phyloP scores from a whole-genome alignment of 2,329 filamentous ascomycete genomes.

The Fusarium fujikuroi region DNA sequence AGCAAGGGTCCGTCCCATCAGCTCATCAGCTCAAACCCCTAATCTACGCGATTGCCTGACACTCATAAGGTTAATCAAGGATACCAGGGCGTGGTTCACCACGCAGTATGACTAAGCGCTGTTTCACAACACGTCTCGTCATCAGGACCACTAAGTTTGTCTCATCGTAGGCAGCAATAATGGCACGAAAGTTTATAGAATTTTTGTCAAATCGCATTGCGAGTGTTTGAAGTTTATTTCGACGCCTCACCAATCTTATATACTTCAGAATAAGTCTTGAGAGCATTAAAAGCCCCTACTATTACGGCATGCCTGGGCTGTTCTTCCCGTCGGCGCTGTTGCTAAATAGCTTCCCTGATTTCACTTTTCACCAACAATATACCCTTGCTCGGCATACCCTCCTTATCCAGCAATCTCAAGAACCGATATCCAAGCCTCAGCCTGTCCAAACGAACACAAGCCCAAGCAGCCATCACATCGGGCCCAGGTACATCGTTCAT shows the following conservation, averaged over 20 bases:
- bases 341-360: background rate
- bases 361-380: conserved; percentile 1
- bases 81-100: background rate
- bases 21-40: background rate
- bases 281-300: fast-evolving
- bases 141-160: background rate
- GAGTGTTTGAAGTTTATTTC: background rate
- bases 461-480: conserved; percentile 11
- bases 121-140: background rate
- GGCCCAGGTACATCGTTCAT: conserved; percentile 16
- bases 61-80: background rate
- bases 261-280: too few species aligned
- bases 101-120: too few species aligned
- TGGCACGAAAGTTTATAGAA: background rate
- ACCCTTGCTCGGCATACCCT: conserved; percentile 8
- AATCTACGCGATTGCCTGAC: background rate
- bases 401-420: background rate
- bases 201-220: background rate
- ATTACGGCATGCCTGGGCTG: fast-evolving
- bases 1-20: background rate
- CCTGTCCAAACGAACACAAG: conserved; percentile 7
- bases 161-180: background rate
- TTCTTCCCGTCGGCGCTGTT: fast-evolving
- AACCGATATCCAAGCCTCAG: conserved; percentile 17
- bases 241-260: too few species aligned